A percentile compares a stretch with the other conserved stretches of the same genome.
Conservation (phyloP, 78 protist genomes). For the Cavenderia fasciculata region DNA sequence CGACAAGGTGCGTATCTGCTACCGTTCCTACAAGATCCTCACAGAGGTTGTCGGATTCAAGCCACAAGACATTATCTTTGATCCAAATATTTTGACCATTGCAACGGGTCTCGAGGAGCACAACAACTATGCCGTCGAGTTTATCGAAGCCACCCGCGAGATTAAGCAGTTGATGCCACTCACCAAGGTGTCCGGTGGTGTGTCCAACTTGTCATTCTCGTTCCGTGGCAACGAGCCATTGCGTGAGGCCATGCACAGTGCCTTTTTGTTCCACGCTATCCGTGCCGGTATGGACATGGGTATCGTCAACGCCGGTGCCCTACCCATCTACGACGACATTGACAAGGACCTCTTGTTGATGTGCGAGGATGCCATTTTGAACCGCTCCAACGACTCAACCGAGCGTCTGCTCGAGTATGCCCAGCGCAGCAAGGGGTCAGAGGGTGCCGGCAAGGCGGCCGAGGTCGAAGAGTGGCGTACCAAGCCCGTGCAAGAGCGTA, state of each 20-base stretch:
- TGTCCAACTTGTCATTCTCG: slow-evolving; percentile 98
- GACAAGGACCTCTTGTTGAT: slow-evolving; percentile 66
- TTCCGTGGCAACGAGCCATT: slow-evolving; percentile 96
- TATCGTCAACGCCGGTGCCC: slow-evolving; percentile 98
- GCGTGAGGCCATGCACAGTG: slow-evolving; percentile 98
- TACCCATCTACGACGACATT: slow-evolving; percentile 96
- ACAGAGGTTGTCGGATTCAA: slow-evolving; percentile 85
- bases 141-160: slow-evolving; percentile 90
- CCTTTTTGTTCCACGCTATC: slow-evolving; percentile 94
- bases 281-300: slow-evolving; percentile 98
- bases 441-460: slow-evolving; percentile 41
- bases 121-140: slow-evolving; percentile 96
- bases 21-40: slow-evolving; percentile 94
- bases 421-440: slow-evolving; percentile 34
- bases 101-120: slow-evolving; percentile 98
- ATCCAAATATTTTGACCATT: slow-evolving; percentile 98
- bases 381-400: slow-evolving; percentile 65
- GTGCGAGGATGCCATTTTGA: slow-evolving; percentile 79
- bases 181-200: slow-evolving; percentile 95
- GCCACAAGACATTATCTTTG: slow-evolving; percentile 98
- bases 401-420: slow-evolving; percentile 78
- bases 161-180: slow-evolving; percentile 89
- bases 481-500: slow-evolving; percentile 86
- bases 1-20: slow-evolving; percentile 93
- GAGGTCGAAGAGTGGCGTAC: slow-evolving; percentile 93